Conservation (phyloP, 441 rosid genomes). For the Rhodomyrtus psidioides region DNA sequence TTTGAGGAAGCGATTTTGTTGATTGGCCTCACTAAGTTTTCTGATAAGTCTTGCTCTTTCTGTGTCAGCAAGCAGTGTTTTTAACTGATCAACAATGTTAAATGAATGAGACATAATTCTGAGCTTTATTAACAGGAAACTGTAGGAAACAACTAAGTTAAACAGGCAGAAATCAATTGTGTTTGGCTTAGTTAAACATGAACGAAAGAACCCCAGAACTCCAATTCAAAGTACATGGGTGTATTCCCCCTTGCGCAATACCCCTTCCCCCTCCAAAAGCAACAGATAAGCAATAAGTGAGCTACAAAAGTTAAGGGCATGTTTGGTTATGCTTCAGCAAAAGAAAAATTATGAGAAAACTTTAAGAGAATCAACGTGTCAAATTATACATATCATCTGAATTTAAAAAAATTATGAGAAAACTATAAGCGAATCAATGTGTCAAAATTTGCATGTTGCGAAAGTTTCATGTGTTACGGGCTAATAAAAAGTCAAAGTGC, state of each 20-base stretch:
- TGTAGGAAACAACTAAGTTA: neutral
- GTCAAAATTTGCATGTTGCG: neutral
- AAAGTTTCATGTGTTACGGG: neutral
- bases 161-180: neutral
- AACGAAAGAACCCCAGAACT: neutral
- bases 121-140: neutral
- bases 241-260: neutral
- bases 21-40: constrained; percentile 92
- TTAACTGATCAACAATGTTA: constrained; percentile 35
- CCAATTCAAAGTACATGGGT: neutral
- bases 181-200: neutral
- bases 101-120: neutral
- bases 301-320: neutral
- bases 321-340: neutral
- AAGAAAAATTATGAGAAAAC: neutral
- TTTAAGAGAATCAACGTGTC: too few relatives aligned
- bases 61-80: constrained; percentile 52
- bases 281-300: neutral
- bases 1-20: constrained; percentile 75
- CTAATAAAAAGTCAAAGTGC: neutral
- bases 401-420: neutral
- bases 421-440: neutral
- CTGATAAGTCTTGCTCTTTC: constrained; percentile 62
- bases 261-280: neutral
- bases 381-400: neutral